phyloP scores from a whole-genome alignment of 2,329 filamentous ascomycete species.

The Aspergillus pseudotamarii region DNA sequence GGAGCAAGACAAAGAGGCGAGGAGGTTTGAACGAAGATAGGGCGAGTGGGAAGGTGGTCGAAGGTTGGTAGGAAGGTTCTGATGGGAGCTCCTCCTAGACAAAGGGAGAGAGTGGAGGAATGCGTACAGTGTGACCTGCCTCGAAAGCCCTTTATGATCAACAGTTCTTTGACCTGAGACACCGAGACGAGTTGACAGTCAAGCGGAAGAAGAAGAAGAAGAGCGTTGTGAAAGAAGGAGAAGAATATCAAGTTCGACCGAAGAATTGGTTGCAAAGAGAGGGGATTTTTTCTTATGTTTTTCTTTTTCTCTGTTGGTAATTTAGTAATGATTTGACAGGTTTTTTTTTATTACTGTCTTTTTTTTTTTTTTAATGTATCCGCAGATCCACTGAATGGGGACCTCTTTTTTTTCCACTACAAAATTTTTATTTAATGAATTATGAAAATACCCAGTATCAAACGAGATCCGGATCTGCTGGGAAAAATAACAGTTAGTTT shows the following conservation, averaged over 20 bases:
- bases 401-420: constrained; percentile 6
- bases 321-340: constrained; percentile 26
- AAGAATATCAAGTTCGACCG: constrained; percentile 5
- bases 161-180: constrained; percentile 6
- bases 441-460: constrained; percentile 4
- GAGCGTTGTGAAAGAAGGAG: constrained; percentile 10
- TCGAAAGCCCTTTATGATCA: constrained; percentile 5
- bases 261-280: constrained; percentile 24
- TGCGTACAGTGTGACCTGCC: constrained; percentile 14
- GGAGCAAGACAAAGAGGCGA: constrained; percentile 2
- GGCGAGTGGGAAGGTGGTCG: constrained; percentile 12
- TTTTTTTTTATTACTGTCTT: constrained; percentile 21
- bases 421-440: not conserved
- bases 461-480: constrained; percentile 7
- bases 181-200: constrained; percentile 9
- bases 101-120: constrained; percentile 24
- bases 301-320: constrained; percentile 42
- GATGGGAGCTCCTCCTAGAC: constrained; percentile 20
- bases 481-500: constrained; percentile 7
- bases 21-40: constrained; percentile 12
- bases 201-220: not conserved
- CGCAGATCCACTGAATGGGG: constrained; percentile 33
- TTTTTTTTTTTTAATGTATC: constrained; percentile 26
- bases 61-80: constrained; percentile 19
- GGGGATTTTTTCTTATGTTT: constrained; percentile 31